These are phyloP conservation scores for Aphanomyces stellatus DNA, from an alignment of 352 stramenopile genomes.

Conservation along the genomic window DNA sequence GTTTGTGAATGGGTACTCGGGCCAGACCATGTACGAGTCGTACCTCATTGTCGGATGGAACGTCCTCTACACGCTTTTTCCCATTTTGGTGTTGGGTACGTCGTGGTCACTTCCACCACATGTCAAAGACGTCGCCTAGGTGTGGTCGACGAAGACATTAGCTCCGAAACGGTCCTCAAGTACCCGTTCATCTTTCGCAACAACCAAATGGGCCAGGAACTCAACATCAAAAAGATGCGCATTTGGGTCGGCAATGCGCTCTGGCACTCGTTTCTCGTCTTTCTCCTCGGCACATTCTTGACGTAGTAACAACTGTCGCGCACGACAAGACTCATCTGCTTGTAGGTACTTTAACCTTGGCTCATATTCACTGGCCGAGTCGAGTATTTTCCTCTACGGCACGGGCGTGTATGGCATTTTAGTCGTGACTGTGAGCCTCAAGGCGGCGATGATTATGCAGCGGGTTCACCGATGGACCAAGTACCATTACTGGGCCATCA, in stretches of 20 bases:
- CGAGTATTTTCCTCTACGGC: conserved; percentile 51
- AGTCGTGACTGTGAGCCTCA: conserved; percentile 68
- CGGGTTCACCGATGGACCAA: conserved; percentile 63
- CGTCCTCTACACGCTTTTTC: conserved; percentile 90
- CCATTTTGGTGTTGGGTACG: conserved; percentile 85
- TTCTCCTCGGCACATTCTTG: conserved; percentile 45
- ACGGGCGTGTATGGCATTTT: conserved; percentile 72
- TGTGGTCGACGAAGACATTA: conserved; percentile 77
- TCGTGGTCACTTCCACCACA: not conserved
- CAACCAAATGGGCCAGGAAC: conserved; percentile 20
- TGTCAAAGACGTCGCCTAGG: conserved; percentile 11
- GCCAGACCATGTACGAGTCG: conserved; percentile 78
- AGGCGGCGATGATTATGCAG: conserved; percentile 66
- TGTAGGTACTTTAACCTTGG: not conserved
- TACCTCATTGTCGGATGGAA: conserved; percentile 93
- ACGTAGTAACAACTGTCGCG: conserved; percentile 25
- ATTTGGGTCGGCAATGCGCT: conserved; percentile 70
- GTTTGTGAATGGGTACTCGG: conserved; percentile 91
- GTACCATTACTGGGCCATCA: conserved; percentile 57
- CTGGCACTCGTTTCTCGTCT: conserved; percentile 62
- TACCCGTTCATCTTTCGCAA: conserved; percentile 77
- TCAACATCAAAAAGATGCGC: conserved; percentile 25
- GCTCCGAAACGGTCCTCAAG: conserved; percentile 49
- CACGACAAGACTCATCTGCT: not conserved
- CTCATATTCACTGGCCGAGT: conserved; percentile 7